Conservation (phyloP, 192 early-diverging fungal genomes). For the Coemansia furcata region DNA sequence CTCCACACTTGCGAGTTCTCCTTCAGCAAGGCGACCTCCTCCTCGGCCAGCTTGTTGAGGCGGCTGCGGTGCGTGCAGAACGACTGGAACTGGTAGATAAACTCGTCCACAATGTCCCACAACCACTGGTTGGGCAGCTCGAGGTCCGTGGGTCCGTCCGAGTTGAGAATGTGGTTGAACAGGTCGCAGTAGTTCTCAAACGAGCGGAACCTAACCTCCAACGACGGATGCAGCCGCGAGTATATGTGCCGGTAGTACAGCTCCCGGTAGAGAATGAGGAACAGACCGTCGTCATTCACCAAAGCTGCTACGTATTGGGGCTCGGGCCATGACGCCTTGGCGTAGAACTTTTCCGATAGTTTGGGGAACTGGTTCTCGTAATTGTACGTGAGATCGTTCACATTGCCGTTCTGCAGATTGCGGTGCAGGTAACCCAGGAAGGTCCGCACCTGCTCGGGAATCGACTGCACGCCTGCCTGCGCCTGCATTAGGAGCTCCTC, state of each 20-base stretch:
- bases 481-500: conserved; percentile 39
- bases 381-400: conserved; percentile 80
- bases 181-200: conserved; percentile 97
- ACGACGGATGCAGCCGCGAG: conserved; percentile 81
- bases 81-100: conserved; percentile 99
- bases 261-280: conserved; percentile 93
- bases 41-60: conserved; percentile 72
- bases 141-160: conserved; percentile 78
- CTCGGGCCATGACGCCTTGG: conserved; percentile 87
- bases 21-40: conserved; percentile 79
- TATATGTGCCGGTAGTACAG: conserved; percentile 97
- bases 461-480: conserved; percentile 53
- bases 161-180: conserved; percentile 92
- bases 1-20: conserved; percentile 91
- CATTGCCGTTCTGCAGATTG: conserved; percentile 75
- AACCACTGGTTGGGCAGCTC: conserved; percentile 98
- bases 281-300: conserved; percentile 77
- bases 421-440: conserved; percentile 82
- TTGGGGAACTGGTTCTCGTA: conserved; percentile 91
- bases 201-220: conserved; percentile 87
- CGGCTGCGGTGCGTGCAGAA: conserved; percentile 94
- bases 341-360: conserved; percentile 89
- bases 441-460: conserved; percentile 82
- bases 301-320: conserved; percentile 76
- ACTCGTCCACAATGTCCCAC: conserved; percentile 99